These are phyloP conservation scores for Anaeramoeba flamelloides DNA, from an alignment of 78 protist species.

Conservation along the genomic window DNA sequence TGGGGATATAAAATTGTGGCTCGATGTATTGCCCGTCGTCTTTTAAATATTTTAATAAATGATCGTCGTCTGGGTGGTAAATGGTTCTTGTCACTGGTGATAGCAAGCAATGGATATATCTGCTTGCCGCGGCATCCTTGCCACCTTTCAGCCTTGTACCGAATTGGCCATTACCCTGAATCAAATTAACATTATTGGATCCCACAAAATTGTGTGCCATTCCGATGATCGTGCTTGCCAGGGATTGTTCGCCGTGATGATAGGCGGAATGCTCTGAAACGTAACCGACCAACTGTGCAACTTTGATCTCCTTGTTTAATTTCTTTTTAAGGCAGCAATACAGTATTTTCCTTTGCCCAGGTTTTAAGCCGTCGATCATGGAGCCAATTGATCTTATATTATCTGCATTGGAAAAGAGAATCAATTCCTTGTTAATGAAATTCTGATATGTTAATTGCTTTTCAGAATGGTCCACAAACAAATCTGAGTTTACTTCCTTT, in stretches of 20 bases:
- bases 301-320: slow-evolving; percentile 75
- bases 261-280: slow-evolving; percentile 74
- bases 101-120: slow-evolving; percentile 86
- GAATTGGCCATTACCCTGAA: slow-evolving; percentile 80
- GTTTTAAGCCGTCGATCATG: slow-evolving; percentile 89
- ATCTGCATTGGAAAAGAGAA: slow-evolving; percentile 77
- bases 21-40: slow-evolving; percentile 85
- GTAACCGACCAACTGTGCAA: slow-evolving; percentile 94
- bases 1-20: slow-evolving; percentile 57
- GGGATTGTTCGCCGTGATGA: slow-evolving; percentile 93
- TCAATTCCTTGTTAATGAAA: slow-evolving; percentile 78
- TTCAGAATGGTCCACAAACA: slow-evolving; percentile 15
- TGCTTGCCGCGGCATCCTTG: slow-evolving; percentile 78
- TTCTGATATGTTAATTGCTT: slow-evolving; percentile 13
- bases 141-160: slow-evolving; percentile 87
- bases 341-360: slow-evolving; percentile 87
- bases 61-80: slow-evolving; percentile 70
- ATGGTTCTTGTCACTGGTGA: slow-evolving; percentile 51
- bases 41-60: slow-evolving; percentile 48
- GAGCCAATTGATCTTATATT: slow-evolving; percentile 78
- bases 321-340: slow-evolving; percentile 88
- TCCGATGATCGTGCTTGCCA: slow-evolving; percentile 61
- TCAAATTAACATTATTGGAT: slow-evolving; percentile 79
- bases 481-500: not conserved
- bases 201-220: slow-evolving; percentile 89